These are phyloP conservation scores for Trypanosoma conorhini DNA, from an alignment of 208 protist species.

Conservation along the genomic window DNA sequence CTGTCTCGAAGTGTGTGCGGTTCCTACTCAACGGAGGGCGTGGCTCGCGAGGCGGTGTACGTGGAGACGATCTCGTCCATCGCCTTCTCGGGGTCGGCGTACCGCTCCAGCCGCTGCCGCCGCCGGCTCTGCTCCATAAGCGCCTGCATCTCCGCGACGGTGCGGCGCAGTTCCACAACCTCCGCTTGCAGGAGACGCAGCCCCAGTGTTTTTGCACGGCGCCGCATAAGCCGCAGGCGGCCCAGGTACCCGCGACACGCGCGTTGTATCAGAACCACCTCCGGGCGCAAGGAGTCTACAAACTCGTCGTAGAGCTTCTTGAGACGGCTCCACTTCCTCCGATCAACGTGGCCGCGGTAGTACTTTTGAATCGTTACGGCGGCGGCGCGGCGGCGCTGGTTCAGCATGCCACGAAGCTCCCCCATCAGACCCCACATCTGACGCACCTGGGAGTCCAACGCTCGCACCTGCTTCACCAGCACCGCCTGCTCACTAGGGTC, in stretches of 20 bases:
- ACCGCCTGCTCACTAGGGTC: conserved; percentile 19
- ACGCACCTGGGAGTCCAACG: conserved; percentile 57
- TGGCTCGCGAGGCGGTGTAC: not conserved
- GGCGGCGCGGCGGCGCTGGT: conserved; percentile 48
- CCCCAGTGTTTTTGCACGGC: conserved; percentile 5
- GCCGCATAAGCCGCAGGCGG: conserved; percentile 20
- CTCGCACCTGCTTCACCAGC: conserved; percentile 48
- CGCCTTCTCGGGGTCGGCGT: conserved; percentile 38
- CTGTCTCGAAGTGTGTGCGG: not conserved
- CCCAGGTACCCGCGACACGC: conserved; percentile 39
- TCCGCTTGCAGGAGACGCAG: conserved; percentile 24
- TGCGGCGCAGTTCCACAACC: conserved; percentile 24
- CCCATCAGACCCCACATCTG: conserved; percentile 70
- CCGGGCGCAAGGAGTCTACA: conserved; percentile 36
- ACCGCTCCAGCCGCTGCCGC: conserved; percentile 32
- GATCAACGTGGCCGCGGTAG: conserved; percentile 66
- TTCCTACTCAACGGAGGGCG: not conserved
- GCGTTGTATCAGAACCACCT: conserved; percentile 42
- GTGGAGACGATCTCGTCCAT: conserved; percentile 49
- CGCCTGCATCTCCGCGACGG: conserved; percentile 30
- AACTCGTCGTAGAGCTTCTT: conserved; percentile 53
- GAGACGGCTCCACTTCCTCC: conserved; percentile 45
- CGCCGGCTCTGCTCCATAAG: conserved; percentile 33
- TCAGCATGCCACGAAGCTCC: conserved; percentile 50
- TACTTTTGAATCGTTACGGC: conserved; percentile 77